Evolutionary conservation across 2,329 filamentous ascomycete genomes (phyloP).

Genomic region (Periglandula ipomoeae): DNA sequence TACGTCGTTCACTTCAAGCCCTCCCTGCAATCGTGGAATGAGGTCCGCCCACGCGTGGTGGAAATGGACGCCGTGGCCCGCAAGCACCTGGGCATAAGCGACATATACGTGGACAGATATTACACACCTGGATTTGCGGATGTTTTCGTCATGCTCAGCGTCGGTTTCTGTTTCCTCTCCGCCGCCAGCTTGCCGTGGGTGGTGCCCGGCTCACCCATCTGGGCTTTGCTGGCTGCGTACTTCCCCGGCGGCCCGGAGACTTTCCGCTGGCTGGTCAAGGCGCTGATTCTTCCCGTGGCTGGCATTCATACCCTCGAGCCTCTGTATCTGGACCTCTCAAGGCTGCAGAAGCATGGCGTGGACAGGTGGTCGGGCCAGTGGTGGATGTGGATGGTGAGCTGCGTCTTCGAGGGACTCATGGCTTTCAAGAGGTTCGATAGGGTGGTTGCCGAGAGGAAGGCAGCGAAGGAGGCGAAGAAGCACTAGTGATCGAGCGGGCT

Average conservation of each 20-base stretch:
- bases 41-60: slow-evolving; percentile 62
- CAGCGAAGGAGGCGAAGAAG: slow-evolving; percentile 31
- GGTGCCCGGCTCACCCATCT: slow-evolving; percentile 38
- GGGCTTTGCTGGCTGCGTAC: slow-evolving; percentile 37
- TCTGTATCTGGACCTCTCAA: slow-evolving; percentile 36
- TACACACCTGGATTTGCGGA: slow-evolving; percentile 34
- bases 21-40: slow-evolving; percentile 56
- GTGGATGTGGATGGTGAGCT: slow-evolving; percentile 43
- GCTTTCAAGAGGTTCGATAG: slow-evolving; percentile 43
- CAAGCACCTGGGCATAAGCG: slow-evolving; percentile 47
- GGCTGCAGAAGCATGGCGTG: slow-evolving; percentile 39
- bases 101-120: slow-evolving; percentile 33
- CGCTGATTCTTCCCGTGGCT: slow-evolving; percentile 50
- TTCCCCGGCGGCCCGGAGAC: slow-evolving; percentile 50
- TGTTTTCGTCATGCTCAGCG: slow-evolving; percentile 42
- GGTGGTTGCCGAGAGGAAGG: slow-evolving; percentile 33
- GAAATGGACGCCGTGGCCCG: slow-evolving; percentile 56
- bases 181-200: slow-evolving; percentile 42
- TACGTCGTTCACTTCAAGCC: slow-evolving; percentile 57
- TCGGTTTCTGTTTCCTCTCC: slow-evolving; percentile 43
- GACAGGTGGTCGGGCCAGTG: slow-evolving; percentile 36
- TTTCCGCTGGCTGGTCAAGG: slow-evolving; percentile 49
- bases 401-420: slow-evolving; percentile 45
- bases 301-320: slow-evolving; percentile 58
- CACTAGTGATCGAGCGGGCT: slow-evolving; percentile 17